These are phyloP conservation scores for Serendipita sp. DNA, from an alignment of 768 basidiomycete genomes.

Conservation along the genomic window DNA sequence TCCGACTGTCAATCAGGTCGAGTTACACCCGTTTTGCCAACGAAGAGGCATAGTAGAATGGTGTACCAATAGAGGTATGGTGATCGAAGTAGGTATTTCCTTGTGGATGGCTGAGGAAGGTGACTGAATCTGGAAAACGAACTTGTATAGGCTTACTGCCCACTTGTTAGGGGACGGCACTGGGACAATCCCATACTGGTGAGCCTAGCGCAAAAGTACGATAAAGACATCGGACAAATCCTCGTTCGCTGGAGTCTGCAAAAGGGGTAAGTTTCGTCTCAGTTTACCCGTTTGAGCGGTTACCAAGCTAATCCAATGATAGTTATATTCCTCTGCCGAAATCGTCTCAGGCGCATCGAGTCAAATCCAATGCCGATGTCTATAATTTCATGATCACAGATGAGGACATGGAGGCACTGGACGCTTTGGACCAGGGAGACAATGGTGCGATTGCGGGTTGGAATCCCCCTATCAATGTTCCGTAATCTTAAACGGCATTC, in stretches of 20 bases:
- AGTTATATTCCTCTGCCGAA: slow-evolving; percentile 73
- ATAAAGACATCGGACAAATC: slow-evolving; percentile 25
- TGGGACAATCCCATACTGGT: neutral
- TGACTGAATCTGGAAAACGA: neutral
- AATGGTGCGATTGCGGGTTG: slow-evolving; percentile 55
- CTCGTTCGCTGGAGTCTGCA: slow-evolving; percentile 32
- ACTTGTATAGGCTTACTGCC: slow-evolving; percentile 59
- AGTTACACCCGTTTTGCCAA: slow-evolving; percentile 60
- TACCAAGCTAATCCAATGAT: neutral
- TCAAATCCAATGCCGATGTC: slow-evolving; percentile 54
- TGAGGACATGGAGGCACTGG: slow-evolving; percentile 51
- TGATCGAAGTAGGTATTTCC: slow-evolving; percentile 30
- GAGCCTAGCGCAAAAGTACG: slow-evolving; percentile 22
- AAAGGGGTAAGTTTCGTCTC: slow-evolving; percentile 19
- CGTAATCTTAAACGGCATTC: neutral
- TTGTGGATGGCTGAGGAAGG: too few relatives aligned
- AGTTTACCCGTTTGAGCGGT: neutral
- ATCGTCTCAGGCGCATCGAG: slow-evolving; percentile 52
- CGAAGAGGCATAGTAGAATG: slow-evolving; percentile 24
- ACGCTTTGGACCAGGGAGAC: slow-evolving; percentile 56
- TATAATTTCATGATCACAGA: slow-evolving; percentile 56
- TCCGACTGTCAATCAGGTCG: slow-evolving; percentile 70
- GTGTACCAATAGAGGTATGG: slow-evolving; percentile 21
- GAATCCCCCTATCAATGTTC: slow-evolving; percentile 50
- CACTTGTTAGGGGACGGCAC: slow-evolving; percentile 35